Evolutionary conservation across 805 yeast species (phyloP), one percentile per base, ranked within the genome.

Genomic region (Pichia manshurica): DNA sequence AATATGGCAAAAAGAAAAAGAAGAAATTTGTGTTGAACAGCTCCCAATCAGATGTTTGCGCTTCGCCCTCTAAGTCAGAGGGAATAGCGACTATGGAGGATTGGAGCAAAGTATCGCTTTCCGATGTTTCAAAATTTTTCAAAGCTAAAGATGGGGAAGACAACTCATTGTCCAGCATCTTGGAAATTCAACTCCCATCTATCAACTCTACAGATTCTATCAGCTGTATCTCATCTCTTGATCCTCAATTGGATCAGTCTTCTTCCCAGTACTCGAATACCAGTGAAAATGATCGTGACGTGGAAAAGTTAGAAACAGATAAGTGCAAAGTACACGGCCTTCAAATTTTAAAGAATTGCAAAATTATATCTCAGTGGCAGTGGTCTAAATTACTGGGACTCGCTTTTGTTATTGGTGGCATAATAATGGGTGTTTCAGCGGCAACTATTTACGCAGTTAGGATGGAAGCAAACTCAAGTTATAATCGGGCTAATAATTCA

Each of bases 301-400:
- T 33, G 8, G 36, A 33, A 33, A 33, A 33, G 17, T 33, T 33
- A 13, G 29, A 10, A 25, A 10, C 10, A 25, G 29, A 25, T 7
- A 10, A 25, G 29, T 8, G 10, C 7, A 25, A 25, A 10, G 10
- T 25, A 8, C 29, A 25, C 29, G 10, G 10, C 10, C 10, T 25
- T 8, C 29, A 25, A 7, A 7, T 10, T 25, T 25, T 9, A 7
- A 34, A 15, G 20, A 34, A 15, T 34, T 34, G 13, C 19, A 9
- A 28, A 20, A 22, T 6, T 8, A 17, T 44, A 3, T 5, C 6
- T 20, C 23, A 46, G 35, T 20, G 38, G n/a, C 50, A 48, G 42
- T 47, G 50, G 50, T 12, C 28, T 1, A 50, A 50, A 19, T 4
- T 40, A 4, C 1, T 48, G 5, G 52, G 52, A 2, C n/a, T 50